These are phyloP conservation scores for Eleusine indica DNA, from an alignment of 176 grass and related monocot genomes.

Conservation along the genomic window DNA sequence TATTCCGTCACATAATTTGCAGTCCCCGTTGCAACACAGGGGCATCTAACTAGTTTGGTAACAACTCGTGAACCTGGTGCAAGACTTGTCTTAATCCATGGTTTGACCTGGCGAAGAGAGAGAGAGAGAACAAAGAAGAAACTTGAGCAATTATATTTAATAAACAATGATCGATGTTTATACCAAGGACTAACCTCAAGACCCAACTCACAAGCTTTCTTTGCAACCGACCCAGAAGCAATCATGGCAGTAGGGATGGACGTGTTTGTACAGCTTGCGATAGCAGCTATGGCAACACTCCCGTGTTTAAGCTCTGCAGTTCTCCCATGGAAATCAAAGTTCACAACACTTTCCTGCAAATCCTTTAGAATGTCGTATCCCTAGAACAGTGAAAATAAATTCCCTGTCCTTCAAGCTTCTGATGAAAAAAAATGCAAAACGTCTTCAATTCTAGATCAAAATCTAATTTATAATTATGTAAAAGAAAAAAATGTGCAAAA, in stretches of 20 bases:
- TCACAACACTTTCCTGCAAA: slow-evolving; percentile 61
- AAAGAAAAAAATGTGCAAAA: too few relatives aligned
- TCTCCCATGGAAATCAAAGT: slow-evolving; percentile 59
- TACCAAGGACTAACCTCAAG: slow-evolving; percentile 37
- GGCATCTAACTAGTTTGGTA: too few relatives aligned
- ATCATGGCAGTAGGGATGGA: slow-evolving; percentile 73
- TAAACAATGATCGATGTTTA: neutral
- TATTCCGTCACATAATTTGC: too few relatives aligned
- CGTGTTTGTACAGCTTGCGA: slow-evolving; percentile 69
- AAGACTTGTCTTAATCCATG: slow-evolving; percentile 74
- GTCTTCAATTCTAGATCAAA: too few relatives aligned
- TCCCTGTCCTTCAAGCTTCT: too few relatives aligned
- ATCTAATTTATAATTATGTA: too few relatives aligned
- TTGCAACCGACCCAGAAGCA: slow-evolving; percentile 63
- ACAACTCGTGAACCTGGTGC: slow-evolving; percentile 65
- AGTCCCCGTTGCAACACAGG: too few relatives aligned
- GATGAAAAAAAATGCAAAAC: too few relatives aligned
- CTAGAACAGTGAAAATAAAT: slow-evolving; percentile 15
- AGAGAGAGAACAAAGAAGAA: neutral
- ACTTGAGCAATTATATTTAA: neutral
- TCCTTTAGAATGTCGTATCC: slow-evolving; percentile 69
- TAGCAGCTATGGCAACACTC: slow-evolving; percentile 65
- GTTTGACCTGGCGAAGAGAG: slow-evolving; percentile 49
- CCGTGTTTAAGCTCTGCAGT: slow-evolving; percentile 64
- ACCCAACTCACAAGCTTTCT: slow-evolving; percentile 59